Conservation (phyloP, 73 alveolate genomes). For the Tetrahymena thermophila region DNA sequence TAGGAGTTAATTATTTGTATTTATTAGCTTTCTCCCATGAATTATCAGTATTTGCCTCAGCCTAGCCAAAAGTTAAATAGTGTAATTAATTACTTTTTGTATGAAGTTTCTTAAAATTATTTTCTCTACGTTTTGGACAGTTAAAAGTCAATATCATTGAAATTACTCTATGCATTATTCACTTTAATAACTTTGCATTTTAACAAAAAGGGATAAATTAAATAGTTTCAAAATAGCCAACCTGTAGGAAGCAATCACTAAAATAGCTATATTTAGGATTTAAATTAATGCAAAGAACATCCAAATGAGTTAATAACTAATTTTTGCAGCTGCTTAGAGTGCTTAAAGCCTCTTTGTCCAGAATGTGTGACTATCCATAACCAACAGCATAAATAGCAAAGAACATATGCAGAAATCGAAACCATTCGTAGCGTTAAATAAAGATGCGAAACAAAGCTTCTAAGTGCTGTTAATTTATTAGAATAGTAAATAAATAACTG, state of each 20-base stretch:
- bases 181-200: not conserved
- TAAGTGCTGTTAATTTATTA: not conserved
- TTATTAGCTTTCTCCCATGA: not conserved
- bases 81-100: not conserved
- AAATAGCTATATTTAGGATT: not conserved
- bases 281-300: not conserved
- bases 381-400: not conserved
- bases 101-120: too few species aligned
- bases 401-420: not conserved
- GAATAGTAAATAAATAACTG: not conserved
- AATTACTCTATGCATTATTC: not conserved
- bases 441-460: not conserved
- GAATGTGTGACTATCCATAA: not conserved
- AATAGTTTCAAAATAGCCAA: not conserved
- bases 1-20: not conserved
- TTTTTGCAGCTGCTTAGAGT: not conserved
- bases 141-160: too few species aligned
- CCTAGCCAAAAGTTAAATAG: not conserved
- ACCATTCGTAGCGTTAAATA: not conserved
- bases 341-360: not conserved
- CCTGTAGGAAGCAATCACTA: not conserved
- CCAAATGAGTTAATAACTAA: not conserved
- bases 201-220: not conserved
- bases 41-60: not conserved
- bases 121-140: not conserved